Evolutionary conservation across 1,284 basidiomycete genomes (phyloP).

Genomic region (Agroathelia rolfsii): DNA sequence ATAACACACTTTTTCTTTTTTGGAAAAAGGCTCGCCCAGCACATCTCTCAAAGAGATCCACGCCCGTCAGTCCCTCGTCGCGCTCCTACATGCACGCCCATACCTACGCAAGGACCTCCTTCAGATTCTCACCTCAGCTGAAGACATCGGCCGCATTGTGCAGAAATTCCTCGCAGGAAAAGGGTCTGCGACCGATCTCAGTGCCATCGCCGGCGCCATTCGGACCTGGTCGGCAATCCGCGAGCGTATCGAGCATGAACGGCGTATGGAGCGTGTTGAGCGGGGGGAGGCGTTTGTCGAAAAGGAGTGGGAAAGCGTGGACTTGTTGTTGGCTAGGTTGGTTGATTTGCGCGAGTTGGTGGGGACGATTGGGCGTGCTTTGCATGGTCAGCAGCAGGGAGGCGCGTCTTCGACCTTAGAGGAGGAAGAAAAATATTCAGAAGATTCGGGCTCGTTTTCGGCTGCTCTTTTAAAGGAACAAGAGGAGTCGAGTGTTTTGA

Average conservation of each 20-base stretch:
- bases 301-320: conserved; percentile 45
- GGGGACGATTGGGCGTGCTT: conserved; percentile 45
- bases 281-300: conserved; percentile 16
- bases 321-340: conserved; percentile 48
- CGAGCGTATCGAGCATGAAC: conserved; percentile 44
- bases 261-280: conserved; percentile 36
- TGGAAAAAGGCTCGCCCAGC: conserved; percentile 68
- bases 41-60: conserved; percentile 68
- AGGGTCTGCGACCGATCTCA: conserved; percentile 60
- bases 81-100: conserved; percentile 55
- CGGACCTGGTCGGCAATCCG: conserved; percentile 44
- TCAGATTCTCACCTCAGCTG: conserved; percentile 45
- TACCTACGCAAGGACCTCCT: conserved; percentile 65
- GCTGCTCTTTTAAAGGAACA: no score
- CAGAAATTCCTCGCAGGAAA: conserved; percentile 70
- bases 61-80: conserved; percentile 71
- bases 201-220: conserved; percentile 54
- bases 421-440: conserved; percentile 14
- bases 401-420: no score
- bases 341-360: conserved; percentile 47
- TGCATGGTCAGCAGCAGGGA: conserved; percentile 34
- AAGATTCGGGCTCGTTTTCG: conserved; percentile 3
- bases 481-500: conserved; percentile 11
- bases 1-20: conserved; percentile 1
- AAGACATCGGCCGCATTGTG: conserved; percentile 70